These are phyloP conservation scores for Cymbopogon citratus DNA, from an alignment of 176 grass and related monocot species.

Conservation along the genomic window DNA sequence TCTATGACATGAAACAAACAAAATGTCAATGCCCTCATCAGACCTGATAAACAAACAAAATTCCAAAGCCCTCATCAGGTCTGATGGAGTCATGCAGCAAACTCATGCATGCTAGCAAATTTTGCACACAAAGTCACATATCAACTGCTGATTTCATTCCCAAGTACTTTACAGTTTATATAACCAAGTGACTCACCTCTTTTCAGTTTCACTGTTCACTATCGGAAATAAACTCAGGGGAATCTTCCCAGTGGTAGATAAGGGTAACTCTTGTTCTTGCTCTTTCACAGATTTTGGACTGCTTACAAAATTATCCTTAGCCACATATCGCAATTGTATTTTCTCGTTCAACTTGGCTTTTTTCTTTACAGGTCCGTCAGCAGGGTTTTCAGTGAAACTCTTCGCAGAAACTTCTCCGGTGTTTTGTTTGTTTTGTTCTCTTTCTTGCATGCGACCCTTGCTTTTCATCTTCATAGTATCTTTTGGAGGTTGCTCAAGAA, in stretches of 20 bases:
- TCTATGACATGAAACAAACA: background rate
- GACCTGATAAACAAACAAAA: background rate
- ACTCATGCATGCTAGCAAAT: background rate
- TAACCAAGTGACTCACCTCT: constrained; percentile 51
- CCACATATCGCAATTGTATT: constrained; percentile 13
- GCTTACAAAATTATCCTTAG: constrained; percentile 6
- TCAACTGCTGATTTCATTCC: background rate
- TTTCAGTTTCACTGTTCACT: constrained; percentile 55
- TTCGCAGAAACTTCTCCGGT: constrained; percentile 10
- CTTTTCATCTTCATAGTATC: background rate
- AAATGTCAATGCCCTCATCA: background rate
- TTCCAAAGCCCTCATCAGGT: background rate
- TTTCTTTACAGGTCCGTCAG: constrained; percentile 29
- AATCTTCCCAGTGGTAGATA: constrained; percentile 22
- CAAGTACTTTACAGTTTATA: constrained; percentile 9
- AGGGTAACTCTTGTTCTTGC: constrained; percentile 18
- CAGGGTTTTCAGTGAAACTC: constrained; percentile 1
- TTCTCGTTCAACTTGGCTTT: constrained; percentile 14
- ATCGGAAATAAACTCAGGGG: constrained; percentile 54
- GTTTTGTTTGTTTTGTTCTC: background rate
- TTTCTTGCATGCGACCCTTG: constrained; percentile 16
- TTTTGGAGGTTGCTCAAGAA: constrained; percentile 7
- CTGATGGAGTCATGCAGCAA: background rate
- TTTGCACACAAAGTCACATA: background rate
- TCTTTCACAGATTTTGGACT: constrained; percentile 26